Base-by-base conservation (phyloP, 371 early-diverging fungal species). In the Dinochytrium kinnereticum region DNA sequence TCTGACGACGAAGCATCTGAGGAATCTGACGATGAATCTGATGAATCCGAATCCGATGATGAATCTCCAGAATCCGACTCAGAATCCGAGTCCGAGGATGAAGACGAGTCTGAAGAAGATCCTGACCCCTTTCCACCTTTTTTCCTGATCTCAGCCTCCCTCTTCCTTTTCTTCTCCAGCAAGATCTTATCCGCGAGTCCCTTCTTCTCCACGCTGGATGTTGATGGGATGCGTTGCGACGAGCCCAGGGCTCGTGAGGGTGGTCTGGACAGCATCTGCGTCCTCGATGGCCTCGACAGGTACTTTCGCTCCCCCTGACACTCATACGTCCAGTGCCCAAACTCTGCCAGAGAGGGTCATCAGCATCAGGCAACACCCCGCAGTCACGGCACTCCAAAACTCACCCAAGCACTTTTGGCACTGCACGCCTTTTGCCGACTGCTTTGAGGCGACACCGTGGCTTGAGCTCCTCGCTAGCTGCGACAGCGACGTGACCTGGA, bases 151-250 rank as follows among this genome's bases (percentile, higher is more conserved):
- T 68, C 44, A 5, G 15, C 10, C 53, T 51, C 24, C 31, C 51
- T 2, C 30, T 68, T 28, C 53, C 5, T 51, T 33, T 68, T 21
- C 51, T 68, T 68, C 36, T 68, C 51, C 21, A 26, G 13, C 50
- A 68, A 30, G 51, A 68, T 68, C 68, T 66, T 73, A 67, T 70
- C 68, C 39, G 30, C 59, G 21, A 71, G 30, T 21, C 66, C 70
- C 26, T 51, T 28, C 15, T 49, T 26, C 38, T 64, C 59, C 21
- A 10, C 34, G 34, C 15, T 51, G 38, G 49, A 24, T 21, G 44
- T 24, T 39, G 38, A 34, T 2, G 30, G 10, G 66, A 26, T 21
- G 51, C 21, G 26, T 51, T 36, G 64, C 59, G 31, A 26, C 57
- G 7, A 28, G n/a, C n/a, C n/a, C 51, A 66, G 67, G 67, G 36